A percentile compares a stretch with the other conserved stretches of the same genome.
phyloP scores from a whole-genome alignment of 208 protist genomes.

The Crithidia brevicula region DNA sequence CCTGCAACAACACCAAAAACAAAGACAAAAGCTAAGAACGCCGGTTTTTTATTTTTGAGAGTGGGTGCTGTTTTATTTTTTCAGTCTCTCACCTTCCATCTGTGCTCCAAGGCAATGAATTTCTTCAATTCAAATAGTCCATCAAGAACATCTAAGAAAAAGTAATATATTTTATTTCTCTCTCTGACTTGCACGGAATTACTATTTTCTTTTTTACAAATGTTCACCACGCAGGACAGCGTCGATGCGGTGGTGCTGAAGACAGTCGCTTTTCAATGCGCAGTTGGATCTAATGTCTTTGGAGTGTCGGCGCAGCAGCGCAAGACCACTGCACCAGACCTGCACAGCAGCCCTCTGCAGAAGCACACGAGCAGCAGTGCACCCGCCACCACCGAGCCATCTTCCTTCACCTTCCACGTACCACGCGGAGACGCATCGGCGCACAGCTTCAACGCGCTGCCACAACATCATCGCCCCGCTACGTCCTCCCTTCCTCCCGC shows the following conservation, averaged over 20 bases:
- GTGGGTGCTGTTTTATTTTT: neutral
- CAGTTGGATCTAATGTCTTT: neutral
- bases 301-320: no score
- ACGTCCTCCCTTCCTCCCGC: no score
- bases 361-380: no score
- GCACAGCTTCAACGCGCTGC: no score
- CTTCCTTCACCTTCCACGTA: constrained; percentile 32
- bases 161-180: neutral
- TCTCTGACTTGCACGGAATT: neutral
- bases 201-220: constrained; percentile 4
- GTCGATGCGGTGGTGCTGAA: constrained; percentile 30
- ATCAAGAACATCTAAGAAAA: no score
- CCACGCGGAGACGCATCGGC: no score
- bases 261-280: constrained; percentile 8
- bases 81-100: neutral
- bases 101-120: neutral
- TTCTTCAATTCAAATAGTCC: no score
- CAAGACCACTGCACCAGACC: no score
- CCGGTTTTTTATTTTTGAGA: constrained; percentile 11
- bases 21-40: no score
- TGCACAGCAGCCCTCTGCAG: no score
- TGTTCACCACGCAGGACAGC: constrained; percentile 21
- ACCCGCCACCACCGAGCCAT: neutral
- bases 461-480: no score
- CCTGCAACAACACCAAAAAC: no score